Base-by-base conservation (phyloP, 495 filamentous ascomycete genomes). In the Penicillium coprophilum region DNA sequence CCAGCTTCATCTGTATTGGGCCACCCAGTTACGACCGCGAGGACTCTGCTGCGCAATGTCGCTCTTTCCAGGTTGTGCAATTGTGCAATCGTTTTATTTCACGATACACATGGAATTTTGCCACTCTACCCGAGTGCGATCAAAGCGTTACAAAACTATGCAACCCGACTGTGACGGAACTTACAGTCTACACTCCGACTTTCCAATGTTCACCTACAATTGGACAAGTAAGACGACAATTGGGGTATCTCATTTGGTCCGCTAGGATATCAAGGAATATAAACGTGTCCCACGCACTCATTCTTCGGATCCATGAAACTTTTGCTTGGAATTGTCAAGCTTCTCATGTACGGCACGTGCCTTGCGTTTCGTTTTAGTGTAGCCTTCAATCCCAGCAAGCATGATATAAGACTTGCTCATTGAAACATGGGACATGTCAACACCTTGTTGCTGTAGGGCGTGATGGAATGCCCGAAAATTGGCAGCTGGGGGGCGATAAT, bases 401-500 rank as follows among this genome's bases (percentile, higher is more conserved):
- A 94, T 84, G 0, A 89, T 87, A 62, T 95, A 96, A 5, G 85
- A 87, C 59, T 89, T 87, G 28, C 85, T 89, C 28, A 95, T 88
- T 2, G 82, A 87, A 9, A 94, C 84, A 23, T 80, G 81, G 0
- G 81, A 82, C 83, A 95, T 87, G 62, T 97, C 91, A 0, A 87
- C 92, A 1, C 88, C 89, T 32, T 80, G 81, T 4, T 87, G 82
- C 51, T 85, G 83, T 1, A 97, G 77, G 3, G 80, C 80, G 44
- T 84, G 81, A 2, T 96, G 78, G 55, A 96, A 96, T 17, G 86
- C 83, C 12, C 86, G 80, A 63, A 97, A 95, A 62, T 92, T 96
- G 52, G 81, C 71, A 9, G 82, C 67, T 0, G 92, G 89, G 1
- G 92, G 92, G 12, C 90, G 83, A 71, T 97, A 97, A 70, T 97